These are phyloP conservation scores for Suhomyces yuchorum DNA, from an alignment of 1,139 yeast species.

Conservation along the genomic window DNA sequence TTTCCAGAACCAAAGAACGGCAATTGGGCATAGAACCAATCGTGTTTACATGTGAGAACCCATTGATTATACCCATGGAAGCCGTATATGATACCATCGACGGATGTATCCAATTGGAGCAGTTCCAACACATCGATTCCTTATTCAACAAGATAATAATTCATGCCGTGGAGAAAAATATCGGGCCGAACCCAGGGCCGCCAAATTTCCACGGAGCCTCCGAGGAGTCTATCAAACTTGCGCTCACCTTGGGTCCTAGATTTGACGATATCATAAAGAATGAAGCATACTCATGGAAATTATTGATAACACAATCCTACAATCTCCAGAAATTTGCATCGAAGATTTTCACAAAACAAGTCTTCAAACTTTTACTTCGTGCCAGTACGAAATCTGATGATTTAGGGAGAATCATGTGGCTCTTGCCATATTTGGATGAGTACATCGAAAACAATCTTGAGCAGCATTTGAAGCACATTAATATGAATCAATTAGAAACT, in stretches of 20 bases:
- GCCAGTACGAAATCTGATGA: conserved; percentile 34
- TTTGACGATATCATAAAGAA: conserved; percentile 8
- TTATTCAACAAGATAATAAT: conserved; percentile 39
- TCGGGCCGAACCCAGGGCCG: conserved; percentile 1
- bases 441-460: conserved; percentile 20
- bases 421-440: conserved; percentile 40
- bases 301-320: conserved; percentile 19
- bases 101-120: conserved; percentile 32
- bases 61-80: conserved; percentile 18
- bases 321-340: conserved; percentile 18
- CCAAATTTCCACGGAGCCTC: background rate
- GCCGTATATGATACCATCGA: conserved; percentile 32
- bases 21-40: conserved; percentile 16
- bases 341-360: conserved; percentile 28
- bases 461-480: conserved; percentile 12
- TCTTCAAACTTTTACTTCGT: conserved; percentile 29
- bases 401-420: conserved; percentile 43
- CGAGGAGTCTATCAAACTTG: conserved; percentile 15
- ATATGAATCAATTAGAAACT: conserved; percentile 9
- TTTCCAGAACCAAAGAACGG: conserved; percentile 18
- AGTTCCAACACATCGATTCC: conserved; percentile 35
- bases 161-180: conserved; percentile 23
- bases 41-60: conserved; percentile 17
- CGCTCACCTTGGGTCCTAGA: conserved; percentile 21
- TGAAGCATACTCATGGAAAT: conserved; percentile 8